Evolutionary conservation across 2,329 filamentous ascomycete genomes (phyloP).

Genomic region (Lecanicillium sp.): DNA sequence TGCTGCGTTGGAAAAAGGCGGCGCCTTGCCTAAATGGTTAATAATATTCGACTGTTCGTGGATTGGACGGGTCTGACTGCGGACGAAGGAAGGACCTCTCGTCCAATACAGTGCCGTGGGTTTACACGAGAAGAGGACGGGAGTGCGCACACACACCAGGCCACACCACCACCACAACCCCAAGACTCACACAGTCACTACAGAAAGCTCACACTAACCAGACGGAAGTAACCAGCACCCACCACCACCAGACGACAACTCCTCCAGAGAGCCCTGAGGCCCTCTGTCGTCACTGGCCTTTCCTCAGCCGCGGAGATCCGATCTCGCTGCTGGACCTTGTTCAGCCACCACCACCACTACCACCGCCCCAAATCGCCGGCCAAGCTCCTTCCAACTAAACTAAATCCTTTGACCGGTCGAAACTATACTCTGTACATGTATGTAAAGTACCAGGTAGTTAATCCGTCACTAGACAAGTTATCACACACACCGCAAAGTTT

Average conservation of each 20-base stretch:
- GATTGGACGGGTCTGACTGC: background rate
- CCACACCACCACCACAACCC: background rate
- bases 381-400: background rate
- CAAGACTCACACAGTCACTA: too few species aligned
- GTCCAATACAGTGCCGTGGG: slow-evolving; percentile 2
- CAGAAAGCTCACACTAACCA: too few species aligned
- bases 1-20: too few species aligned
- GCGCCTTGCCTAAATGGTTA: slow-evolving; percentile 8
- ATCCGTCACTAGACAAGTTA: too few species aligned
- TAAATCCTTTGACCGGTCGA: background rate
- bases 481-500: too few species aligned
- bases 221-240: too few species aligned
- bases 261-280: too few species aligned
- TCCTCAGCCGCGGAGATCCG: slow-evolving; percentile 12
- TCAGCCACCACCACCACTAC: slow-evolving; percentile 1
- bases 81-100: background rate
- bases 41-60: slow-evolving; percentile 5
- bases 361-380: background rate
- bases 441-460: too few species aligned
- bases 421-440: too few species aligned
- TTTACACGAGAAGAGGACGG: too few species aligned
- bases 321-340: slow-evolving; percentile 2
- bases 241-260: too few species aligned
- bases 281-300: slow-evolving; percentile 10
- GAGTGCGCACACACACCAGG: background rate